phyloP scores from a whole-genome alignment of 2,329 filamentous ascomycete genomes.

The Diplodia corticola region DNA sequence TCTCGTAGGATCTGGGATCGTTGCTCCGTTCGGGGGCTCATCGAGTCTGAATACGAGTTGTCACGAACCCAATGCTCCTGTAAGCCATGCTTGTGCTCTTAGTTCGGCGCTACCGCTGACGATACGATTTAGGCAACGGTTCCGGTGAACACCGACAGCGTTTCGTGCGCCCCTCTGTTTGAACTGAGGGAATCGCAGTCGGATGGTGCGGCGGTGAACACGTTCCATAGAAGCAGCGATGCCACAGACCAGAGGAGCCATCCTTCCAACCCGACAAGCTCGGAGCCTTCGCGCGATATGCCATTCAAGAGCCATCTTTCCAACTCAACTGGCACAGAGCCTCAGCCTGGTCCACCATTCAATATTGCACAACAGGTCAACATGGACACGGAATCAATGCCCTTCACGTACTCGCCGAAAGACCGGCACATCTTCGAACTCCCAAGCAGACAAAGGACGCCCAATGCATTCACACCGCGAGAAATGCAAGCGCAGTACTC shows the following conservation, averaged over 20 bases:
- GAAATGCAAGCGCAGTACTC: background rate
- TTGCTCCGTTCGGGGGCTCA: background rate
- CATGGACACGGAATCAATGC: constrained; percentile 6
- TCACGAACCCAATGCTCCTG: background rate
- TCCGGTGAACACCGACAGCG: constrained; percentile 32
- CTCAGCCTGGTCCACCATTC: constrained; percentile 22
- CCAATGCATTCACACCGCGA: background rate
- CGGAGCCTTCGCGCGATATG: background rate
- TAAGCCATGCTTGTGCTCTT: background rate
- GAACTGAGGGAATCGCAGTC: constrained; percentile 37
- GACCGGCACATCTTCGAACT: background rate
- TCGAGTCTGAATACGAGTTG: no score
- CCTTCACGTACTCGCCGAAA: constrained; percentile 9
- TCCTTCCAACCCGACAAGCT: background rate
- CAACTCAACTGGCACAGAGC: background rate
- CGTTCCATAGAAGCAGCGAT: constrained; percentile 27
- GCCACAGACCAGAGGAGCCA: constrained; percentile 4
- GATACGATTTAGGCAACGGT: background rate
- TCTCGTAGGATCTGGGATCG: constrained; percentile 68
- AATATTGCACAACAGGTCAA: constrained; percentile 21
- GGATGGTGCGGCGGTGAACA: constrained; percentile 31
- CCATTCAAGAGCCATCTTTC: background rate
- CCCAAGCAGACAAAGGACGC: constrained; percentile 20
- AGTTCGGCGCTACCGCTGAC: background rate
- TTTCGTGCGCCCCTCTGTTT: constrained; percentile 36